Conservation (phyloP, 139 green algal genomes). For the Picochlorum sp. region DNA sequence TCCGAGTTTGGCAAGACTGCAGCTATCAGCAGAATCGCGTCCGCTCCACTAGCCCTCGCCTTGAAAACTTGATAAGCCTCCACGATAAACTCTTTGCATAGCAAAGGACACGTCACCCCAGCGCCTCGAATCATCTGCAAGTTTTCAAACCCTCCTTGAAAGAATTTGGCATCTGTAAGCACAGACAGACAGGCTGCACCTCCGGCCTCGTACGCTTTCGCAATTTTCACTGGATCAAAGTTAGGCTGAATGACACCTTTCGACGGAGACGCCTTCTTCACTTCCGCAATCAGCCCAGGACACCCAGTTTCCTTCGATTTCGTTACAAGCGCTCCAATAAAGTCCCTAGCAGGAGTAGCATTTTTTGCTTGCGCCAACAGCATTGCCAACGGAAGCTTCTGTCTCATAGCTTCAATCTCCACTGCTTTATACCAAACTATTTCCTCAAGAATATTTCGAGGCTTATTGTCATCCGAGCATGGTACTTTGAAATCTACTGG, state of each 20-base stretch:
- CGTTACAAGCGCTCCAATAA: constrained; percentile 64
- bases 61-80: constrained; percentile 90
- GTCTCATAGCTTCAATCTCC: constrained; percentile 54
- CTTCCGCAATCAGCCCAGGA: constrained; percentile 88
- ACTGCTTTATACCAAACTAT: constrained; percentile 94
- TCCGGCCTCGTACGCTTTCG: constrained; percentile 83
- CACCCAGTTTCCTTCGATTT: constrained; percentile 41
- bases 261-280: constrained; percentile 96
- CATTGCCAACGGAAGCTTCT: constrained; percentile 42
- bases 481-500: constrained; percentile 60
- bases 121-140: constrained; percentile 56
- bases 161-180: constrained; percentile 94
- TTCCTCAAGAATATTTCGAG: constrained; percentile 96
- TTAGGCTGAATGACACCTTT: constrained; percentile 91
- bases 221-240: constrained; percentile 88
- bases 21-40: constrained; percentile 95
- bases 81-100: constrained; percentile 99
- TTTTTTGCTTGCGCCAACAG: constrained; percentile 34
- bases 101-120: constrained; percentile 79
- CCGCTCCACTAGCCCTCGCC: constrained; percentile 63
- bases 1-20: constrained; percentile 92
- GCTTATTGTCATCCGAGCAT: constrained; percentile 69
- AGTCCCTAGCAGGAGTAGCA: constrained; percentile 61
- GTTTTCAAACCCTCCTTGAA: constrained; percentile 78
- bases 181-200: constrained; percentile 93